Evolutionary conservation across 306 rosid genomes (phyloP).

Genomic region (Acacia acuminata): DNA sequence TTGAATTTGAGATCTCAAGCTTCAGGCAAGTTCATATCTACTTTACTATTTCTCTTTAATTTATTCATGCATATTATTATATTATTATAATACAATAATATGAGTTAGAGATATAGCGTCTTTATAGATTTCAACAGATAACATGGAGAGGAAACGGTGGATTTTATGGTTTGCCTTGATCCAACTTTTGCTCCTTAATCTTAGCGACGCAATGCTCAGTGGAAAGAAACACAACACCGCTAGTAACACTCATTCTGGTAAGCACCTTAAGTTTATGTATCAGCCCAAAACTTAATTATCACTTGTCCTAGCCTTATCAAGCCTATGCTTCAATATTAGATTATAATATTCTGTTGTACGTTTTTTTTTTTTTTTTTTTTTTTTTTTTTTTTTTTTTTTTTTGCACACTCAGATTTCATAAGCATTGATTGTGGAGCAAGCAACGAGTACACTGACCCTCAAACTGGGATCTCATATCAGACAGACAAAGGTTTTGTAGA

Average conservation of each 20-base stretch:
- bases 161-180: not conserved
- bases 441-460: not conserved
- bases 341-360: not conserved
- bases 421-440: constrained; percentile 10
- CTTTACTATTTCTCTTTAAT: not conserved
- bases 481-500: not conserved
- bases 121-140: not conserved
- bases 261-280: not conserved
- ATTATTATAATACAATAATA: not conserved
- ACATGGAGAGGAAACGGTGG: not conserved
- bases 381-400: too few species aligned
- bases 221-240: not conserved
- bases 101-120: not conserved
- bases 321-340: too few species aligned
- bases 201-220: not conserved
- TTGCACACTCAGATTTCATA: not conserved
- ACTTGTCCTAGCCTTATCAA: too few species aligned
- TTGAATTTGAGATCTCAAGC: not conserved
- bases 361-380: too few species aligned
- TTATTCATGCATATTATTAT: not conserved
- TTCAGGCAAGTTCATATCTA: not conserved
- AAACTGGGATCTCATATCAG: not conserved
- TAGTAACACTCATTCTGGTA: not conserved
- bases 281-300: too few species aligned
- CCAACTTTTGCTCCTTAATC: not conserved